Base-by-base conservation (phyloP, 768 basidiomycete genomes). In the Gautieria morchelliformis region DNA sequence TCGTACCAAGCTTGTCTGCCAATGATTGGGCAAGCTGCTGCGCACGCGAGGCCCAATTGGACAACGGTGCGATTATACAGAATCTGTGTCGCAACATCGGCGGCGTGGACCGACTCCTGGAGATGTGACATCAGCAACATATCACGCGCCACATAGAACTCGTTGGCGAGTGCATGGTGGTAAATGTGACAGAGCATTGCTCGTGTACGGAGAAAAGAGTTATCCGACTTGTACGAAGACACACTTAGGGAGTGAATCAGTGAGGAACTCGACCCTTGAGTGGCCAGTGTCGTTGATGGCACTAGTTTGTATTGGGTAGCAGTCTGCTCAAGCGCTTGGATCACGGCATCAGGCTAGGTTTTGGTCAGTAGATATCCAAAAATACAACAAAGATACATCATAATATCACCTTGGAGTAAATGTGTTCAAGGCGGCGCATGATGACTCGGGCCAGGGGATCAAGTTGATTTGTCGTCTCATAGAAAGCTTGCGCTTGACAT, bases 61-160 rank as follows among this genome's bases (percentile, higher is more conserved):
- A 98, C 96, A 56, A 98, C 85, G 6, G 93, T 92, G 40, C 96
- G 87, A 71, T 99, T 99, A 76, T 97, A 98, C 35, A 98, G 76
- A 64, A 99, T 97, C 71, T 99, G 96, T 0, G 96, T 98, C 17
- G 85, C 86, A 52, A 97, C 93, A 66, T 98, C 96, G 58, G 94
- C 93, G 40, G 93, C 91, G 67, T 93, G 88, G 65, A 98, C 88
- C 1, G 92, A 89, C 69, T 97, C 94, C 70, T 98, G 95, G 51
- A 99, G 80, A 69, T 98, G 96, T 5, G 94, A 97, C 96, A 99
- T 98, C 60, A 99, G 76, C 39, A 99, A 74, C 89, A 98, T 94
- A 73, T 99, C 96, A 30, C 96, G 89, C 11, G 96, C 89, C 27
- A 90, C 92, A 74, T 96, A 82, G 75, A 93, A 99, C 66, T 95